Percentiles rank a stretch among this genome's conserved stretches.
These are phyloP conservation scores for Flaveria bidentis DNA, from an alignment of 129 eudicot genomes.

Conservation along the genomic window DNA sequence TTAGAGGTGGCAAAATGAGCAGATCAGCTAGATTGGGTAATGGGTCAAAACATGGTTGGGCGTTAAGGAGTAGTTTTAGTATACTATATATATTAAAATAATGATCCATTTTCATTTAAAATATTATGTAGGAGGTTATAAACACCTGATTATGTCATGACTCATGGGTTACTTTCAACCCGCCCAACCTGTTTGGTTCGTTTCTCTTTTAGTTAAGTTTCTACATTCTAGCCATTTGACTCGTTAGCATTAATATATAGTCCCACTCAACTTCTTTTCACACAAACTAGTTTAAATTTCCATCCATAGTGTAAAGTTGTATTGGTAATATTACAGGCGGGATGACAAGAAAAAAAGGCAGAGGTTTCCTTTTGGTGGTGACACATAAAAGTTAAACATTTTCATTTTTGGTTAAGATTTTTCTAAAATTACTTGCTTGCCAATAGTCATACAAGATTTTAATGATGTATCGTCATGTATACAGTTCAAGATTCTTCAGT, in stretches of 20 bases:
- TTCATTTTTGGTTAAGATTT: neutral
- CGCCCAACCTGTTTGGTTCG: neutral
- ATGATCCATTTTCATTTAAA: neutral
- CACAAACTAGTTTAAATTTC: neutral
- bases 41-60: neutral
- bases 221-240: neutral
- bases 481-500: neutral
- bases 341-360: neutral
- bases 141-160: neutral
- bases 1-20: neutral
- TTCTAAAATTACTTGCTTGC: neutral
- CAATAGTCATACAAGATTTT: neutral
- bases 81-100: neutral
- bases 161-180: neutral
- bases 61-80: neutral
- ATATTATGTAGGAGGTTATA: neutral
- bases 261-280: neutral
- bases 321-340: too few relatives aligned
- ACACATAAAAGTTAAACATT: neutral
- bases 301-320: neutral
- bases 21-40: neutral
- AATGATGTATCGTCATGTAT: neutral
- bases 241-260: neutral
- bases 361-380: neutral
- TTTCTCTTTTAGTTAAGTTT: neutral